Percentiles rank a stretch among this genome's conserved stretches.
phyloP scores from a whole-genome alignment of 2,329 filamentous ascomycete genomes.

The Aspergillus floridensis region DNA sequence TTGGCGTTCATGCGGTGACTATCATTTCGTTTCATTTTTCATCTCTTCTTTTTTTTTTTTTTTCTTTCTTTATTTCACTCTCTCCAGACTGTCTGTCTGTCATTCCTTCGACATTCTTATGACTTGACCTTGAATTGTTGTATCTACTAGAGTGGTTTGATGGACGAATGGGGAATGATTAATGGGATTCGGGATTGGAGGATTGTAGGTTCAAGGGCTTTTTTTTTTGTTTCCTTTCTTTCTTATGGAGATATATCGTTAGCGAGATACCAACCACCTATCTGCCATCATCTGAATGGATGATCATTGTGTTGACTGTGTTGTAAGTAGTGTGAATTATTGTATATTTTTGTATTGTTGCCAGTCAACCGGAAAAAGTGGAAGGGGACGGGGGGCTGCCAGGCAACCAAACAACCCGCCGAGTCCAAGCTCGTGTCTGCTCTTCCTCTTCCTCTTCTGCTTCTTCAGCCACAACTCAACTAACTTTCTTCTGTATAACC shows the following conservation, averaged over 20 bases:
- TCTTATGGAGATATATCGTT: constrained; percentile 4
- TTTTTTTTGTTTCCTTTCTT: not conserved
- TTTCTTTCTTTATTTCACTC: not conserved
- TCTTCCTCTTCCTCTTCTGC: not conserved
- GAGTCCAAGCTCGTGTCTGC: too few relatives aligned
- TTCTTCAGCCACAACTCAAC: not conserved
- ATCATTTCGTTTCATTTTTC: constrained; percentile 3
- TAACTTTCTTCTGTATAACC: not conserved
- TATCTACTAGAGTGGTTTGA: not conserved
- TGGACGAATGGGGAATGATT: not conserved
- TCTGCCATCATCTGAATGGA: not conserved
- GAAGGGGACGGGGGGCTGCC: not conserved
- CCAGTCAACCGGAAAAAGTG: not conserved
- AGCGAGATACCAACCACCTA: constrained; percentile 2
- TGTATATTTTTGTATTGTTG: not conserved
- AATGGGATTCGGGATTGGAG: not conserved
- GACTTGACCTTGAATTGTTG: not conserved
- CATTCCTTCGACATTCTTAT: not conserved
- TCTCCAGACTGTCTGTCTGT: not conserved
- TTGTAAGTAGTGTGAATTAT: not conserved
- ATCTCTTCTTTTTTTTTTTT: not conserved
- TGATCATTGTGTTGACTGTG: not conserved
- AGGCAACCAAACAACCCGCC: not conserved
- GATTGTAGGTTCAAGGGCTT: not conserved
- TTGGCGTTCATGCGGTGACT: constrained; percentile 1